A percentile compares a stretch with the other conserved stretches of the same genome.
These are phyloP conservation scores for Sclerospora graminicola DNA, from an alignment of 352 stramenopile genomes.

Conservation along the genomic window DNA sequence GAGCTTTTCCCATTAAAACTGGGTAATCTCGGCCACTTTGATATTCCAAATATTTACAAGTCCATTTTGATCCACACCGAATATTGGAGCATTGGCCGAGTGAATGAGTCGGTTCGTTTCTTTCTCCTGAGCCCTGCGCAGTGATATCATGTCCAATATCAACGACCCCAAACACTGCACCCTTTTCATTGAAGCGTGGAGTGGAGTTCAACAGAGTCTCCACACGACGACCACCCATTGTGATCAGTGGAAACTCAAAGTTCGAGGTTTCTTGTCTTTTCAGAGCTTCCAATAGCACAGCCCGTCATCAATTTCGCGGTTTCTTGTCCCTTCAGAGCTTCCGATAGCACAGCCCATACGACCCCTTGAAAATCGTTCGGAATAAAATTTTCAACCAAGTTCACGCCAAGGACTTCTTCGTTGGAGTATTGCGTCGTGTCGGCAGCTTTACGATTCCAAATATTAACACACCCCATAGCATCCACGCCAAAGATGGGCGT, in stretches of 20 bases:
- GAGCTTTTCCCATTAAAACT: constrained; percentile 49
- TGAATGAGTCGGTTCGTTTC: too few relatives aligned
- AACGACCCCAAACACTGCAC: constrained; percentile 39
- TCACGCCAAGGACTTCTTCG: constrained; percentile 71
- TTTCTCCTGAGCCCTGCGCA: constrained; percentile 34
- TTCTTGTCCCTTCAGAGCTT: constrained; percentile 55
- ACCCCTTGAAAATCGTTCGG: too few relatives aligned
- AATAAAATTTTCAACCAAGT: constrained; percentile 85
- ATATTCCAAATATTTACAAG: constrained; percentile 60
- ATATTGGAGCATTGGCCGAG: too few relatives aligned
- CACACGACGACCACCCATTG: constrained; percentile 36
- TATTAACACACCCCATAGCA: constrained; percentile 69
- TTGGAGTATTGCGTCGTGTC: too few relatives aligned
- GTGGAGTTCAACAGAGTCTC: constrained; percentile 55
- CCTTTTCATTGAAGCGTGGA: too few relatives aligned
- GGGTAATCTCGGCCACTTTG: too few relatives aligned
- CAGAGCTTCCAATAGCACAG: constrained; percentile 61
- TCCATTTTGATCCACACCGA: too few relatives aligned
- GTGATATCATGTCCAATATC: constrained; percentile 38
- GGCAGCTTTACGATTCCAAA: constrained; percentile 91
- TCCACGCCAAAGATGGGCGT: constrained; percentile 87
- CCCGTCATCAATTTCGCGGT: constrained; percentile 40
- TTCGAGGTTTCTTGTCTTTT: constrained; percentile 76
- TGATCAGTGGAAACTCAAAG: constrained; percentile 69
- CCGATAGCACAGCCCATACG: too few relatives aligned